These are phyloP conservation scores for Dendryphion nanum DNA, from an alignment of 2,329 filamentous ascomycete genomes.

Conservation along the genomic window DNA sequence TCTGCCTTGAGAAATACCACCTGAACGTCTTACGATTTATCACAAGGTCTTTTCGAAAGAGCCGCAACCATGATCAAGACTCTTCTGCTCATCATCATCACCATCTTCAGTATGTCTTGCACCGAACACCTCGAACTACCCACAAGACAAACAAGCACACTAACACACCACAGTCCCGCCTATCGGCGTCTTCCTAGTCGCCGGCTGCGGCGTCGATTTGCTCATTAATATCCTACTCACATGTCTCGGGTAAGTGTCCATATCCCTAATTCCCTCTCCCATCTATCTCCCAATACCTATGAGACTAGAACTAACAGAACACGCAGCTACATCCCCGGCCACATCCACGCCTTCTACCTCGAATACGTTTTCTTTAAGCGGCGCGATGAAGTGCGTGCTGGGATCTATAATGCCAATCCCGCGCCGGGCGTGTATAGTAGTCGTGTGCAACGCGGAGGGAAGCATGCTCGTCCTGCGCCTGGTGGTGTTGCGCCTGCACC, in stretches of 20 bases:
- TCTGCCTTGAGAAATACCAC: no score
- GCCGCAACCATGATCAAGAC: slow-evolving; percentile 31
- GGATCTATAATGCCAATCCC: slow-evolving; percentile 46
- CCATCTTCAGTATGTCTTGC: slow-evolving; percentile 40
- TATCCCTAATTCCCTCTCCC: slow-evolving; percentile 1
- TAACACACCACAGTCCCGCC: slow-evolving; percentile 42
- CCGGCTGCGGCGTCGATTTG: slow-evolving; percentile 51
- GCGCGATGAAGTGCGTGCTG: slow-evolving; percentile 60
- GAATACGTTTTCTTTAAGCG: slow-evolving; percentile 82
- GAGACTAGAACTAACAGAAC: background rate
- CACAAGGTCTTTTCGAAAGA: no score
- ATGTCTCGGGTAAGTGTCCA: slow-evolving; percentile 37
- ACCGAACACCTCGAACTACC: background rate
- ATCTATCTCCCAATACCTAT: background rate
- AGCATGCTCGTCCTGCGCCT: background rate
- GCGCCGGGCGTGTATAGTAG: slow-evolving; percentile 72
- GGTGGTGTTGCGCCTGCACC: background rate
- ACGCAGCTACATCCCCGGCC: slow-evolving; percentile 68
- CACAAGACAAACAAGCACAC: background rate
- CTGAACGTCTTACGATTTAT: no score
- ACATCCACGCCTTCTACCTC: slow-evolving; percentile 76
- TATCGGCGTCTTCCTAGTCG: slow-evolving; percentile 48
- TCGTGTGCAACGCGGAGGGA: slow-evolving; percentile 68
- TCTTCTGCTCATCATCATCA: slow-evolving; percentile 45
- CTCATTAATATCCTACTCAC: slow-evolving; percentile 51